Base-by-base conservation (phyloP, 345 rosid genomes). In the Ailanthus altissimus region DNA sequence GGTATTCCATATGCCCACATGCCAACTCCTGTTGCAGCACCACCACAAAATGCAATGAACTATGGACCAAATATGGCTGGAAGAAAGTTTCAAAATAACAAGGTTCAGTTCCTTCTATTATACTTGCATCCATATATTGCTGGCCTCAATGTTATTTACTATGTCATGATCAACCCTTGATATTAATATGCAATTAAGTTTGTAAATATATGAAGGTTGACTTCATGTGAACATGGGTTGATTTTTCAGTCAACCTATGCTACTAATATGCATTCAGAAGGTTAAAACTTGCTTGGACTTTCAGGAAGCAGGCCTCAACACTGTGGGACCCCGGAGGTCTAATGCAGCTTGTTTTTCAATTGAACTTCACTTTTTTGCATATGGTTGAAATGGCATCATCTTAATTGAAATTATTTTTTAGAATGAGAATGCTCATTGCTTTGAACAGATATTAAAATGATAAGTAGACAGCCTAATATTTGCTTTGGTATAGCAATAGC, bases 11-110 rank as follows among this genome's bases (percentile, higher is more conserved):
- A 84, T 85, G 83, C 86, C 78, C 79, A 82, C 79, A 89, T 83
- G 79, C 85, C 86, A 85, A 93, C 90, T 84, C 89, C 90, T 92
- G 89, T 87, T 82, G 89, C 94, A 83, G 87, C 98, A 86, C 94
- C 83, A 73, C 85, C 90, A 60, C 85, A 89, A 85, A 91, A 85
- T 84, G 75, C 90, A 26, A 83, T 82, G 75, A 83, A 86, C 86
- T 92, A 94, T 79, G 89, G 93, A 83, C 88, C 87, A 77, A 86
- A 89, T 63, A 97, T 95, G 45, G 78, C 77, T 72, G 98, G 91
- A 75, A 94, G 83, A 77, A 97, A 88, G 87, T 90, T 82, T 83
- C 98, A 88, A 78, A 90, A 90, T 85, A 89, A 80, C 85, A 90
- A 92, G 99, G 99, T 97, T 83, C 77, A 47, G 79, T 61, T 77